Conservation (phyloP, 2,329 filamentous ascomycete genomes). For the Talaromyces piceae region DNA sequence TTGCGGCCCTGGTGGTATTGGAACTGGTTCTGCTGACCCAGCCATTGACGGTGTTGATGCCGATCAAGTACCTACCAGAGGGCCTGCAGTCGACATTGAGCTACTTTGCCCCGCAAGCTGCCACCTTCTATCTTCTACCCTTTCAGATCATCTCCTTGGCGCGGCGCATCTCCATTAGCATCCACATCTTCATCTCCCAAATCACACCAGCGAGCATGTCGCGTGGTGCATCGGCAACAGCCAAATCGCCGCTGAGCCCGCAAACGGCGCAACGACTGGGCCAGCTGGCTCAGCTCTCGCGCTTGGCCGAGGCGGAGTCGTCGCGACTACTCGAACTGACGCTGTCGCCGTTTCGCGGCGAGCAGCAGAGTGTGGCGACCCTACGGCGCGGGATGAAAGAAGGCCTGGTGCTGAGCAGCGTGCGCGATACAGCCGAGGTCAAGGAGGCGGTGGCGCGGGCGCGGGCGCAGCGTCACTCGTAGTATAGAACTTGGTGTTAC, state of each 20-base stretch:
- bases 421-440: conserved; percentile 72
- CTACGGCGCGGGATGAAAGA: conserved; percentile 69
- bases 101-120: conserved; percentile 17
- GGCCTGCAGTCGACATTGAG: conserved; percentile 22
- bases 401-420: conserved; percentile 81
- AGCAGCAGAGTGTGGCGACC: conserved; percentile 55
- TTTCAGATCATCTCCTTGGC: conserved; percentile 75
- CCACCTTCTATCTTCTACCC: conserved; percentile 55
- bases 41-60: conserved; percentile 35
- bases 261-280: conserved; percentile 58
- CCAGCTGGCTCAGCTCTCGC: conserved; percentile 55
- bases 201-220: conserved; percentile 57
- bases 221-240: conserved; percentile 23
- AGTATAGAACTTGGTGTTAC: too few relatives aligned
- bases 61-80: conserved; percentile 23
- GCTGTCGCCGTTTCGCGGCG: conserved; percentile 71
- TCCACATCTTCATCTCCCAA: conserved; percentile 78
- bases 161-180: conserved; percentile 66
- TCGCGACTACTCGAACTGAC: conserved; percentile 66
- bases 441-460: conserved; percentile 66
- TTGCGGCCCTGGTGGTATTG: conserved; percentile 48
- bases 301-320: conserved; percentile 61
- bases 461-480: too few relatives aligned
- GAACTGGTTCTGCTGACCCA: conserved; percentile 53
- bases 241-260: conserved; percentile 28